phyloP scores from a whole-genome alignment of 108 stramenopile genomes.

The Nitzschia putrida region DNA sequence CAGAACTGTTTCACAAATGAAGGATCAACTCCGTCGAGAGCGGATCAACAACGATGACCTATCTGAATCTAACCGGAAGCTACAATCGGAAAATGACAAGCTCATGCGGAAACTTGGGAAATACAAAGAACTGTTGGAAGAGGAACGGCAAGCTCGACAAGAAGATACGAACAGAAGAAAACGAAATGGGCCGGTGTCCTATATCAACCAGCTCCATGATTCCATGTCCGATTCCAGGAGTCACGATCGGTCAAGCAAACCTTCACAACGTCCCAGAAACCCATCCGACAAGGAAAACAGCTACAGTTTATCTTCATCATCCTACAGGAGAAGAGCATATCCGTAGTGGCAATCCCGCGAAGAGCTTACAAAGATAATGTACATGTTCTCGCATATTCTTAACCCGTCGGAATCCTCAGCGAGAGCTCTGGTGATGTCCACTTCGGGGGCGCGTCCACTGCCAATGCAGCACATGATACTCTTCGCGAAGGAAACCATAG shows the following conservation, averaged over 20 bases:
- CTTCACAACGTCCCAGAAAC: constrained; percentile 3
- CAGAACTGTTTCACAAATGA: constrained; percentile 8
- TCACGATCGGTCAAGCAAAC: constrained; percentile 15
- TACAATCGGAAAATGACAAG: constrained; percentile 37
- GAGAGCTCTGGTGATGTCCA: not conserved
- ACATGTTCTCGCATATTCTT: too few species aligned
- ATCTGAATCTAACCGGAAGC: not conserved
- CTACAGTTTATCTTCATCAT: constrained; percentile 5
- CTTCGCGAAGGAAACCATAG: constrained; percentile 43
- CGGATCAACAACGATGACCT: constrained; percentile 27
- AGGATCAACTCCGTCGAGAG: constrained; percentile 22
- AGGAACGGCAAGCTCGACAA: constrained; percentile 27
- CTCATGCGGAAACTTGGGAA: constrained; percentile 38
- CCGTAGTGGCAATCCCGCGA: too few species aligned
- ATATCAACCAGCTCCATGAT: constrained; percentile 61
- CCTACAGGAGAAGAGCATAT: not conserved
- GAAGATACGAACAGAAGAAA: constrained; percentile 17
- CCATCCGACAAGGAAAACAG: constrained; percentile 16
- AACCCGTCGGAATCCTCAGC: constrained; percentile 84
- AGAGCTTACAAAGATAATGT: too few species aligned
- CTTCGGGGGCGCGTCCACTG: constrained; percentile 24
- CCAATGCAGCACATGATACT: constrained; percentile 35
- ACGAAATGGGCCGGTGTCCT: constrained; percentile 54
- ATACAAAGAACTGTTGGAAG: constrained; percentile 35
- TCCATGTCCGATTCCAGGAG: constrained; percentile 10